Evolutionary conservation across 805 yeast species (phyloP).

Genomic region (Suhomyces xylopsoci): DNA sequence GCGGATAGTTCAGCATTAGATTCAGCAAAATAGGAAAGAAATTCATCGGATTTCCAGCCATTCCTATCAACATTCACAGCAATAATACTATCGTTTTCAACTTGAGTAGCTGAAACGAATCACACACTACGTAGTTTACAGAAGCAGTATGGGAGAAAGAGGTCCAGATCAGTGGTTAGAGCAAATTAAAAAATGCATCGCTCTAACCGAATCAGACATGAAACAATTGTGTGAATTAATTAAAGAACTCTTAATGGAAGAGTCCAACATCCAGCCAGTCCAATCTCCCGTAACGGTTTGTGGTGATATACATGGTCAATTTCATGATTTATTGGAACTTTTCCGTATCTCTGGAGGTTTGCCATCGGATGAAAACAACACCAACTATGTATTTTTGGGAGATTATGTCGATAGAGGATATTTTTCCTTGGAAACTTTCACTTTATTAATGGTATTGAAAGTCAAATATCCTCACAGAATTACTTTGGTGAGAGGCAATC

Average conservation of each 20-base stretch:
- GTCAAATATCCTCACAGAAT: conserved; percentile 82
- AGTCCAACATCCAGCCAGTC: conserved; percentile 91
- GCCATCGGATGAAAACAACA: conserved; percentile 69
- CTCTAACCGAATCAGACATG: conserved; percentile 90
- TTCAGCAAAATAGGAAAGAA: not conserved
- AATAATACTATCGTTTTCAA: not conserved
- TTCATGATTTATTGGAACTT: conserved; percentile 87
- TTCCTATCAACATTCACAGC: not conserved
- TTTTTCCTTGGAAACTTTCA: conserved; percentile 90
- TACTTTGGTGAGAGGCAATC: conserved; percentile 95
- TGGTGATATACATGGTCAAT: conserved; percentile 98
- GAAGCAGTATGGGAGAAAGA: conserved; percentile 51
- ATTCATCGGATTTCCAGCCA: not conserved
- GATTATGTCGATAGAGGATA: conserved; percentile 99
- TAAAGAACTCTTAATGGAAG: conserved; percentile 93
- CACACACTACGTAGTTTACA: not conserved
- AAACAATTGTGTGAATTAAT: conserved; percentile 94
- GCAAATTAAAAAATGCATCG: conserved; percentile 84
- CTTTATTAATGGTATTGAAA: conserved; percentile 87
- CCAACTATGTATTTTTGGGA: conserved; percentile 77
- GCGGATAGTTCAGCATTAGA: not conserved
- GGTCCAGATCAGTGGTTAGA: conserved; percentile 98
- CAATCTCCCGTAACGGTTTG: conserved; percentile 92
- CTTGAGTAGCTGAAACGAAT: not conserved
- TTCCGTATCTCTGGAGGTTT: conserved; percentile 91